phyloP scores from a whole-genome alignment of 805 yeast species.

The Saccharomycopsis vini region DNA sequence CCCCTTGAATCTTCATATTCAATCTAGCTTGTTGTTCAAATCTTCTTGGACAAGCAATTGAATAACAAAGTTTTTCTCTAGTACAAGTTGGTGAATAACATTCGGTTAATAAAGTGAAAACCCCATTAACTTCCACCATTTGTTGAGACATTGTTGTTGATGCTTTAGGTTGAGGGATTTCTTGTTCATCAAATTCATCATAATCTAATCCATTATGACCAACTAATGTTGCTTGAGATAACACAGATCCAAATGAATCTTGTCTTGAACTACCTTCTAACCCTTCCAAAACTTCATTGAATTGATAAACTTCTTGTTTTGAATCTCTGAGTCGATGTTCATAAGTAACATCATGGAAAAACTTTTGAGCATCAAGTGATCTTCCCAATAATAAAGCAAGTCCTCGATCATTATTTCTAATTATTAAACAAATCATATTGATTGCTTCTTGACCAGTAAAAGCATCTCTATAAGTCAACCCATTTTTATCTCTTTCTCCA shows the following conservation, averaged over 20 bases:
- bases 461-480: conserved; percentile 81
- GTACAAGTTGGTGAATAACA: conserved; percentile 98
- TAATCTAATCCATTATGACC: conserved; percentile 16
- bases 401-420: conserved; percentile 85
- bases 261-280: conserved; percentile 27
- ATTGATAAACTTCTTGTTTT: conserved; percentile 77
- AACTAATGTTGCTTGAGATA: conserved; percentile 12
- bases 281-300: conserved; percentile 46
- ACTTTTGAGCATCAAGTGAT: conserved; percentile 86
- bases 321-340: conserved; percentile 90
- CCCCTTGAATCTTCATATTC: conserved; percentile 82
- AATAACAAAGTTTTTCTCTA: conserved; percentile 77
- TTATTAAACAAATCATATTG: conserved; percentile 75
- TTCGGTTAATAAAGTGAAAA: conserved; percentile 83
- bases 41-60: conserved; percentile 93
- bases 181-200: conserved; percentile 1
- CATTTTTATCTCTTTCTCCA: conserved; percentile 81
- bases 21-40: conserved; percentile 91
- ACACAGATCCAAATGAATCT: conserved; percentile 10
- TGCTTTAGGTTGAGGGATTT: neutral
- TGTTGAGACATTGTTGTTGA: conserved; percentile 1
- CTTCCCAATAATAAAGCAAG: conserved; percentile 84
- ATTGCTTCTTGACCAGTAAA: conserved; percentile 94
- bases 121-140: conserved; percentile 59
- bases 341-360: conserved; percentile 92